Conservation (phyloP, 192 early-diverging fungal species). For the Coemansia sp. region DNA sequence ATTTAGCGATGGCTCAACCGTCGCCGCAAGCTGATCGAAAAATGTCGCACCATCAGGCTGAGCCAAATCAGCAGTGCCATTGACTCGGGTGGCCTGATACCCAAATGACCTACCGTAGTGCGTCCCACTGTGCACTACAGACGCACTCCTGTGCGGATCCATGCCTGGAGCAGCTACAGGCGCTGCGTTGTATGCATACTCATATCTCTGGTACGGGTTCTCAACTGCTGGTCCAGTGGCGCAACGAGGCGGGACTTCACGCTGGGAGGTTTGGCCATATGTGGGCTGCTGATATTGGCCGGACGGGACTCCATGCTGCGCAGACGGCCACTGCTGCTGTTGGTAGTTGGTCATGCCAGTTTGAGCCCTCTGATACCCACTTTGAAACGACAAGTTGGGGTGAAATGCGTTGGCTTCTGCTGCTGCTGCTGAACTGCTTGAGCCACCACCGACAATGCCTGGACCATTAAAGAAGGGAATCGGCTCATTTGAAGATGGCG, state of each 20-base stretch:
- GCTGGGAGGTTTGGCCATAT: slow-evolving; percentile 9
- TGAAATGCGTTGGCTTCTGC: neutral
- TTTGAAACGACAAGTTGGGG: neutral
- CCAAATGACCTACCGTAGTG: slow-evolving; percentile 25
- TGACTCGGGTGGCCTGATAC: slow-evolving; percentile 1
- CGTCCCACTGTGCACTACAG: slow-evolving; percentile 36
- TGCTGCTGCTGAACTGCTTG: slow-evolving; percentile 29
- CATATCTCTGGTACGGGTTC: slow-evolving; percentile 27
- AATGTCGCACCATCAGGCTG: slow-evolving; percentile 17
- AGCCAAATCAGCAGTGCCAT: neutral
- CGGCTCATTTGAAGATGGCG: slow-evolving; percentile 43
- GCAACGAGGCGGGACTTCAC: slow-evolving; percentile 43
- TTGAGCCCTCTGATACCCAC: neutral
- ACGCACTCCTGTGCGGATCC: slow-evolving; percentile 45
- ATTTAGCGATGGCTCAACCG: neutral
- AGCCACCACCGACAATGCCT: neutral
- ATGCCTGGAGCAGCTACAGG: neutral
- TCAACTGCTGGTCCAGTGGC: slow-evolving; percentile 48
- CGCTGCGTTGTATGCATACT: slow-evolving; percentile 1
- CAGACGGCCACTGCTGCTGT: slow-evolving; percentile 7
- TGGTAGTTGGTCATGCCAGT: neutral
- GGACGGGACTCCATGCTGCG: slow-evolving; percentile 1
- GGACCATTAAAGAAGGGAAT: slow-evolving; percentile 45
- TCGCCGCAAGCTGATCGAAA: slow-evolving; percentile 35
- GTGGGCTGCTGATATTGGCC: slow-evolving; percentile 1